Evolutionary conservation across 768 basidiomycete genomes (phyloP), one percentile per base, ranked within the genome.

Genomic region (Clathrus columnatus): DNA sequence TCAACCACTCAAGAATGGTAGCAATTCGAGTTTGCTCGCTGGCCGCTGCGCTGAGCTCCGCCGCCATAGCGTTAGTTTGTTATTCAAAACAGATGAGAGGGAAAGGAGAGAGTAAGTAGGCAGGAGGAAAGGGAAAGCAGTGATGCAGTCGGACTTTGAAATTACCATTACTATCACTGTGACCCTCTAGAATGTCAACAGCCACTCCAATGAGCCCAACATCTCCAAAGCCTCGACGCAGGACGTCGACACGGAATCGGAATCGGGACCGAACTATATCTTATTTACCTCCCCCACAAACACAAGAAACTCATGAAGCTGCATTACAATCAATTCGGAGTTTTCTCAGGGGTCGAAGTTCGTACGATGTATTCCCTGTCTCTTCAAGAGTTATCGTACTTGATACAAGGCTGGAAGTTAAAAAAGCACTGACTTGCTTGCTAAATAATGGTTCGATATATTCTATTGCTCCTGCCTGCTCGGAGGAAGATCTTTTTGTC

Each of bases 281-380:
- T 0, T 78, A 86, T 71, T 64, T 84, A 0, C 78, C 79, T 0
- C 79, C 78, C 1, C 48, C 67, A 29, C 75, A 77, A 57, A 24
- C n/a, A 14, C 73, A 68, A 57, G 87, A 88, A 43, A 69, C 75
- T n/a, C 87, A 91, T 65, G 80, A 89, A 57, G 71, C 76, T 5
- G 85, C 87, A 23, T 68, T 91, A 56, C 66, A 73, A 56, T 72
- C 78, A 54, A 92, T 99, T 64, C 79, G 95, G 50, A 70, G 70
- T 50, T 90, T 92, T 70, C 83, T 98, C 72, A 87, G 82, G 63
- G 80, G 85, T 56, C 82, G 90, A 64, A 88, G 84, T 17, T 84
- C 85, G 61, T 99, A 98, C 73, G 95, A 98, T 70, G 92, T 95
- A 28, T 94, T 99, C 64, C 96, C 96, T 23, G 91, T 98, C 73